Evolutionary conservation across 139 green algal species (phyloP), one percentile per base, ranked within the genome.

Genomic region (Haematococcus lacustris): DNA sequence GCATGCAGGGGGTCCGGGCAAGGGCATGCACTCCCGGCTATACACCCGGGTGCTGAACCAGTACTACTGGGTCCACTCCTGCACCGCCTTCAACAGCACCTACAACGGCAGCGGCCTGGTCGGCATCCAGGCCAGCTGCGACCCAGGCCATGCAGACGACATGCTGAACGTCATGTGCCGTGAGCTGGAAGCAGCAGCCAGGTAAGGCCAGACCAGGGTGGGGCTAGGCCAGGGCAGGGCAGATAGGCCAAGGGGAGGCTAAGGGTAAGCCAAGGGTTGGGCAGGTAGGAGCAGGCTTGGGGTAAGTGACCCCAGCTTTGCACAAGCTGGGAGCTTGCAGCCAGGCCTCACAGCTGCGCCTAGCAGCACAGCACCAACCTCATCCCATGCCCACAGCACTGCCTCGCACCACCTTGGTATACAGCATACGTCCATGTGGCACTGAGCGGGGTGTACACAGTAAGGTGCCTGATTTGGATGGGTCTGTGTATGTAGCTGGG

Each of bases 21-120:
- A 98, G 82, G 94, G 94, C 80, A 98, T 98, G 94, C 93, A 98
- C 89, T 93, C 84, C 3, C 81, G 93, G 3, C 83, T 98, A 53
- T 98, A 98, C 88, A 93, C 87, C 0, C 86, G 91, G 38, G 93
- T 98, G 72, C 89, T 98, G 30, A 97, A 94, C 81, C 78, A 84
- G 38, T 78, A 88, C 68, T 70, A 61, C 38, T 86, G 81, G 77
- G 77, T 53, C 2, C 61, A 80, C 60, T 61, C 32, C 78, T 97
- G 91, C 90, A 90, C 83, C 32, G 88, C 88, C 38, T 89, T 97
- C 83, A 92, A 81, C 83, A 85, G 77, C 71, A 85, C 95, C 25
- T 97, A 96, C 86, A 96, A 98, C 79, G 76, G 92, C 74, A 96
- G 87, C 23, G 94, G 93, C 17, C 60, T 98, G 51, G 77, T 93